Conservation (phyloP, 1,284 basidiomycete species). For the Boletellus deceptivus region DNA sequence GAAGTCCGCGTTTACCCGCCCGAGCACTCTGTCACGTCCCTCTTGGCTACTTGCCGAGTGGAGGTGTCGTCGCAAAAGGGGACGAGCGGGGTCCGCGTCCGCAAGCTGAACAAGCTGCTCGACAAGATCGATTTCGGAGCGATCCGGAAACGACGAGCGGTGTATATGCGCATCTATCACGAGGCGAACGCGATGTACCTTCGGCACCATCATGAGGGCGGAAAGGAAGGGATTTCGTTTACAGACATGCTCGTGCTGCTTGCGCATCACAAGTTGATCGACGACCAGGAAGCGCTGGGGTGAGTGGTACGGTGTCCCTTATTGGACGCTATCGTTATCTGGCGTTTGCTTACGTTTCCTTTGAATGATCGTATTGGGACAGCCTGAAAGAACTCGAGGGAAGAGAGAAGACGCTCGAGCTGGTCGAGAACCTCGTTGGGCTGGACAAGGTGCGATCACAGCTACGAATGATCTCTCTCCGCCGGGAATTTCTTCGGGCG, state of each 20-base stretch:
- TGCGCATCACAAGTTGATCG: slow-evolving; percentile 90
- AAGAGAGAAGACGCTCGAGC: slow-evolving; percentile 73
- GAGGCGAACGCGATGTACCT: slow-evolving; percentile 80
- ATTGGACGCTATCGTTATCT: not conserved
- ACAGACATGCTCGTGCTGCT: slow-evolving; percentile 87
- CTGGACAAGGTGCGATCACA: slow-evolving; percentile 81
- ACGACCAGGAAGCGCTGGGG: slow-evolving; percentile 86
- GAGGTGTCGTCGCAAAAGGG: slow-evolving; percentile 27
- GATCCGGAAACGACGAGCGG: slow-evolving; percentile 63
- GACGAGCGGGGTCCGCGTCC: slow-evolving; percentile 60
- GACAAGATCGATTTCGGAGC: slow-evolving; percentile 61
- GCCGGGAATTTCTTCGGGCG: slow-evolving; percentile 63
- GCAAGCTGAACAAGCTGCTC: slow-evolving; percentile 59
- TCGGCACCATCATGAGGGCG: slow-evolving; percentile 41
- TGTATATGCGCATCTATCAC: slow-evolving; percentile 79
- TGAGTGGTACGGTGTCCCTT: slow-evolving; percentile 37
- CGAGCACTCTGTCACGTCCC: slow-evolving; percentile 60
- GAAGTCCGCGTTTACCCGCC: slow-evolving; percentile 82
- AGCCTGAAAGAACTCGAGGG: slow-evolving; percentile 82
- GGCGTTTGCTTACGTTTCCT: not conserved
- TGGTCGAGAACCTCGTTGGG: slow-evolving; percentile 81
- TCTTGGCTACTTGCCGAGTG: slow-evolving; percentile 50
- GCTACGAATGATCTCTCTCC: slow-evolving; percentile 71
- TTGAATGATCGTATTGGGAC: not conserved
- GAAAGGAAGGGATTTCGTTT: slow-evolving; percentile 81